A percentile compares a stretch with the other conserved stretches of the same genome.
Evolutionary conservation across 495 filamentous ascomycete species (phyloP).

Genomic region (Hyphodiscus hymeniophilus): DNA sequence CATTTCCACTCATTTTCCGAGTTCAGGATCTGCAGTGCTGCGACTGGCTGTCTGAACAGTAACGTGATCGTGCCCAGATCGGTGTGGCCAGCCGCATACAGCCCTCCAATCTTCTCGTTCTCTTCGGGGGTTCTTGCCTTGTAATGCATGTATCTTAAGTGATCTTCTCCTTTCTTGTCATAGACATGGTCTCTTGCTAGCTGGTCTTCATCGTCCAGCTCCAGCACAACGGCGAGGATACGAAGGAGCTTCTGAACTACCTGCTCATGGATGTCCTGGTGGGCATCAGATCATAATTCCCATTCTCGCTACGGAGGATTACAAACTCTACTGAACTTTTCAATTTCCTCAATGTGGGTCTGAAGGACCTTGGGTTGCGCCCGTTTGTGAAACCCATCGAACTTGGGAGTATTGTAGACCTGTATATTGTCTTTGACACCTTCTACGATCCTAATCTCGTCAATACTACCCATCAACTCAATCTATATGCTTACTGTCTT

Average conservation of each 20-base stretch:
- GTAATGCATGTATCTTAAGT: slow-evolving; percentile 51
- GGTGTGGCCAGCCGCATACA: slow-evolving; percentile 39
- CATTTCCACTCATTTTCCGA: slow-evolving; percentile 37
- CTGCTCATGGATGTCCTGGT: slow-evolving; percentile 33
- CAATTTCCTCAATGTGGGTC: slow-evolving; percentile 33
- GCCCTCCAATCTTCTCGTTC: slow-evolving; percentile 31
- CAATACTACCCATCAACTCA: too few relatives aligned
- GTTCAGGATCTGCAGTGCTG: slow-evolving; percentile 41
- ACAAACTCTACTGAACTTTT: too few relatives aligned
- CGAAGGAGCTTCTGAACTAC: slow-evolving; percentile 37
- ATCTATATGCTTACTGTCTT: slow-evolving; percentile 37
- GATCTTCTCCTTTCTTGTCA: slow-evolving; percentile 36
- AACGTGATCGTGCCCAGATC: slow-evolving; percentile 48
- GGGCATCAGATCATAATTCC: too few relatives aligned
- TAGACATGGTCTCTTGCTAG: slow-evolving; percentile 44
- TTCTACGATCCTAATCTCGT: too few relatives aligned
- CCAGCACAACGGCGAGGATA: slow-evolving; percentile 41
- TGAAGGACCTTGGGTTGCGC: slow-evolving; percentile 30
- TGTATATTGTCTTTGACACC: slow-evolving; percentile 43
- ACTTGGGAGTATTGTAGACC: slow-evolving; percentile 49
- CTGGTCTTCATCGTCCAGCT: slow-evolving; percentile 44
- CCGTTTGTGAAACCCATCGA: slow-evolving; percentile 35
- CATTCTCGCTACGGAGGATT: too few relatives aligned
- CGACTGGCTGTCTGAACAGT: slow-evolving; percentile 47
- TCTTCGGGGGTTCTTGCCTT: slow-evolving; percentile 35